These are phyloP conservation scores for Solanum pinnatisectum DNA, from an alignment of 257 asterid species.

Conservation along the genomic window DNA sequence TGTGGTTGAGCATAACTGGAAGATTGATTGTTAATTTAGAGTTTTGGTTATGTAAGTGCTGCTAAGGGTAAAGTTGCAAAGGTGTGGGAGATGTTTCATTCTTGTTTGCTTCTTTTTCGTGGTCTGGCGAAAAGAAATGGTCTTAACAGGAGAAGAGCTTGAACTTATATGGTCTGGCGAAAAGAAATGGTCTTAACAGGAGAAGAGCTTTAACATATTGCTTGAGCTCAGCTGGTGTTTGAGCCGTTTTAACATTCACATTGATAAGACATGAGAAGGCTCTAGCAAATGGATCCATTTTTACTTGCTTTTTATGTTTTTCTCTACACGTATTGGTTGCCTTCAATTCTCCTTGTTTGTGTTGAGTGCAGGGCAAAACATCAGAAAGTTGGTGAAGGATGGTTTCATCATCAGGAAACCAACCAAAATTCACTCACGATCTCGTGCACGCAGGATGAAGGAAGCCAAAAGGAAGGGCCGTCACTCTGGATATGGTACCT, in stretches of 20 bases:
- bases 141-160: neutral
- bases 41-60: neutral
- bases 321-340: neutral
- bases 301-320: neutral
- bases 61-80: neutral
- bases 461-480: conserved; percentile 97
- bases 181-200: neutral
- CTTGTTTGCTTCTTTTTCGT: neutral
- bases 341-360: neutral
- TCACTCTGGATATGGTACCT: conserved; percentile 89
- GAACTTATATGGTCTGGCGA: neutral
- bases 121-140: neutral
- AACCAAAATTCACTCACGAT: conserved; percentile 87
- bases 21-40: neutral
- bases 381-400: conserved; percentile 85
- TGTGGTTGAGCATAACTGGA: neutral
- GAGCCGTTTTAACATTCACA: neutral
- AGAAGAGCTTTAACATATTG: neutral
- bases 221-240: neutral
- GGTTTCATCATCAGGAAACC: conserved; percentile 94
- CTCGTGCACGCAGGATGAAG: conserved; percentile 92
- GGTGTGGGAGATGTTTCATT: neutral
- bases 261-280: neutral
- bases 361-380: conserved; percentile 54
- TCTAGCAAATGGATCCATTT: neutral